Percentiles rank a stretch among this genome's conserved stretches.
Evolutionary conservation across 805 yeast species (phyloP).

Genomic region (Candida qinlingensis): DNA sequence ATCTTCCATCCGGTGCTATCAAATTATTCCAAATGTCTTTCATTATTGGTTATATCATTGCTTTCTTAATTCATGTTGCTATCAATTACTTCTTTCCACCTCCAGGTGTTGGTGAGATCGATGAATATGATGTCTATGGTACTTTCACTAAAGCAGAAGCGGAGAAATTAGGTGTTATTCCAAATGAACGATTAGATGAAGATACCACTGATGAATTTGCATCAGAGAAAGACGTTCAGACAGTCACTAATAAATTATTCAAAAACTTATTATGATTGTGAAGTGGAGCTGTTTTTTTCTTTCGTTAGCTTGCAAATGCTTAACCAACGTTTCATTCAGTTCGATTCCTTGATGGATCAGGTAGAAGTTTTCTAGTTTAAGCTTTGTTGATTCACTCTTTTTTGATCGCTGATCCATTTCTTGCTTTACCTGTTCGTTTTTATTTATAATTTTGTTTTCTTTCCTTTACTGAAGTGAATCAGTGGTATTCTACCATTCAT

Average conservation of each 20-base stretch:
- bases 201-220: slow-evolving; percentile 2
- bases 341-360: no score
- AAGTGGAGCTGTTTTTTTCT: neutral
- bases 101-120: slow-evolving; percentile 25
- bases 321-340: no score
- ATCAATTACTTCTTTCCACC: slow-evolving; percentile 26
- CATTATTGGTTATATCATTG: slow-evolving; percentile 23
- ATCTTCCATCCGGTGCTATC: slow-evolving; percentile 22
- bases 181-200: slow-evolving; percentile 15
- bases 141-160: slow-evolving; percentile 33
- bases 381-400: no score
- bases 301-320: neutral
- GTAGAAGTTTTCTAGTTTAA: no score
- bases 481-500: no score
- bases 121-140: slow-evolving; percentile 29
- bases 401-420: no score
- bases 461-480: neutral
- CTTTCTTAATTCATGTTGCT: slow-evolving; percentile 20
- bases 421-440: neutral
- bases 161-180: slow-evolving; percentile 26
- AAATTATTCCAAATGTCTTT: slow-evolving; percentile 25
- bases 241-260: slow-evolving; percentile 4
- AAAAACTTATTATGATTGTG: slow-evolving; percentile 3
- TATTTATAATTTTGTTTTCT: neutral
- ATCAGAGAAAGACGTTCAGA: slow-evolving; percentile 1